Percentiles rank a stretch among this genome's conserved stretches.
Conservation (phyloP, 495 filamentous ascomycete genomes). For the Immersiella caudata region DNA sequence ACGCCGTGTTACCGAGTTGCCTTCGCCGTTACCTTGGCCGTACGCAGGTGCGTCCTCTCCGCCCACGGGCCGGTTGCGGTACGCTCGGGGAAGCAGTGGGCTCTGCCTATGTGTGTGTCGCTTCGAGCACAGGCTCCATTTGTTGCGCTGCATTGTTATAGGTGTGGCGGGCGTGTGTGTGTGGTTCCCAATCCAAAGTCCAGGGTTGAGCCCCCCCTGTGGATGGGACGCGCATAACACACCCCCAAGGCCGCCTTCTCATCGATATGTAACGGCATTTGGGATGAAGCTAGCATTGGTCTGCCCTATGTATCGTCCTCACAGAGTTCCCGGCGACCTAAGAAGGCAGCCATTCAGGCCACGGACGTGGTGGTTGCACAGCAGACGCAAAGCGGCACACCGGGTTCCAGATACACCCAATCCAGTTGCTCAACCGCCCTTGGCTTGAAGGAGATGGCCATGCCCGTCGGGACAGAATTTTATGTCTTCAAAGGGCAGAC, state of each 20-base stretch:
- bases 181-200: background rate
- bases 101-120: background rate
- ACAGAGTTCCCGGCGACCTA: background rate
- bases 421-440: constrained; percentile 18
- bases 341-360: constrained; percentile 5
- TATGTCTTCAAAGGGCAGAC: constrained; percentile 22
- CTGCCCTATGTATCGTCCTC: constrained; percentile 24
- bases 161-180: background rate
- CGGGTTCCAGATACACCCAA: constrained; percentile 24
- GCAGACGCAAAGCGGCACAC: constrained; percentile 29
- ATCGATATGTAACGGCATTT: constrained; percentile 8
- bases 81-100: background rate
- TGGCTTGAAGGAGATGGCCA: background rate
- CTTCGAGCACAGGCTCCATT: background rate
- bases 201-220: constrained; percentile 6
- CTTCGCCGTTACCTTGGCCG: background rate
- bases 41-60: background rate
- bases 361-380: constrained; percentile 26
- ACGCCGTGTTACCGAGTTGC: background rate
- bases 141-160: background rate
- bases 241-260: background rate
- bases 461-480: constrained; percentile 12
- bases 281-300: constrained; percentile 14
- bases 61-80: background rate
- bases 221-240: background rate